Conservation (phyloP, 176 grass and related monocot species). For the Chloris gayana region DNA sequence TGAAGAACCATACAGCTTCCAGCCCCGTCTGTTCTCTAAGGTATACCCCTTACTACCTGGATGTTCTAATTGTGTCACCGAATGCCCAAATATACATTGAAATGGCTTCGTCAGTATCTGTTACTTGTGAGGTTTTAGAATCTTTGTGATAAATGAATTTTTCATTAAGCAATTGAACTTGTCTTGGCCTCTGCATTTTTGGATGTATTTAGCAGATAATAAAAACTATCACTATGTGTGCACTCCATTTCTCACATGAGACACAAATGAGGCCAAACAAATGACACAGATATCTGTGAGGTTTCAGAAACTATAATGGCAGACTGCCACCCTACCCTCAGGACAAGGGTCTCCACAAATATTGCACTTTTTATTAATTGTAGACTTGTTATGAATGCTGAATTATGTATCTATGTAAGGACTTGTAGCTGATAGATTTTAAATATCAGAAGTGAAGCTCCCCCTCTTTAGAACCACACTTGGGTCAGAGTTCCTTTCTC, state of each 20-base stretch:
- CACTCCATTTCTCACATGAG: too few relatives aligned
- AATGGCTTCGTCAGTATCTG: not conserved
- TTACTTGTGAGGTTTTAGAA: not conserved
- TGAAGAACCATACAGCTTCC: conserved; percentile 76
- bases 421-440: not conserved
- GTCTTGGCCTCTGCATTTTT: too few relatives aligned
- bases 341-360: not conserved
- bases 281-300: not conserved
- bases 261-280: too few relatives aligned
- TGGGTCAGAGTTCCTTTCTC: not conserved
- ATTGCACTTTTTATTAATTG: not conserved
- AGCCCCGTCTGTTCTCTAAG: conserved; percentile 76
- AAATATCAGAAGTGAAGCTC: not conserved
- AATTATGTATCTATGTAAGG: not conserved
- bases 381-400: not conserved
- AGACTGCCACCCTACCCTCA: not conserved
- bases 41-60: conserved; percentile 29
- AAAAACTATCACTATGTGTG: too few relatives aligned
- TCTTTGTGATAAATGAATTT: too few relatives aligned
- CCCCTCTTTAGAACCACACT: too few relatives aligned
- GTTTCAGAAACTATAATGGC: not conserved
- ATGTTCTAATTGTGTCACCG: not conserved
- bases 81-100: not conserved
- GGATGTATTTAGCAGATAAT: too few relatives aligned
- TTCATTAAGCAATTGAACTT: too few relatives aligned